Conservation (phyloP, 2,329 filamentous ascomycete species). For the Phialocephala sp. region DNA sequence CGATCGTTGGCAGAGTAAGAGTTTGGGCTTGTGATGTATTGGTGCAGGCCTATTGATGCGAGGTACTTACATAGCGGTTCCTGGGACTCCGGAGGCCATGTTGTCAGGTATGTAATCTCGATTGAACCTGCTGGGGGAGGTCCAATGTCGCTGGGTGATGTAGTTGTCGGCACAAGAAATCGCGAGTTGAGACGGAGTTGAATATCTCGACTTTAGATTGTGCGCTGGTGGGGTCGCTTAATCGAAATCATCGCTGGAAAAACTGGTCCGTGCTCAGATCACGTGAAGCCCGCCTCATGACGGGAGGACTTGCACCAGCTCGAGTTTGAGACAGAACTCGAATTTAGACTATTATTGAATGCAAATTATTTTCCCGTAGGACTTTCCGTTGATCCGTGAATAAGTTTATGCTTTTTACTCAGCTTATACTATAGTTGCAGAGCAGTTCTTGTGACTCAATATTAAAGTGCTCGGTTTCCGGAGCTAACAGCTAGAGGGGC, state of each 20-base stretch:
- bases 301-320: not conserved
- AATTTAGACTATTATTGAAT: not conserved
- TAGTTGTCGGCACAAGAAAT: slow-evolving; percentile 20
- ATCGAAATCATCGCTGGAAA: not conserved
- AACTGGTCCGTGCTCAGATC: not conserved
- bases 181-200: not conserved
- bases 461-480: slow-evolving; percentile 2
- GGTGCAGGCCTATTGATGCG: not conserved
- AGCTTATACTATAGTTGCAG: not conserved
- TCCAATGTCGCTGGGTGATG: slow-evolving; percentile 37
- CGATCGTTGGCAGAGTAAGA: not conserved
- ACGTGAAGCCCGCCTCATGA: no score
- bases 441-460: not conserved
- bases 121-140: slow-evolving; percentile 39
- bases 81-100: slow-evolving; percentile 47
- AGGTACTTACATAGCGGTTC: slow-evolving; percentile 45
- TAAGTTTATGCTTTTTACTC: not conserved
- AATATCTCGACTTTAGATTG: slow-evolving; percentile 9
- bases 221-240: slow-evolving; percentile 12
- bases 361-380: not conserved
- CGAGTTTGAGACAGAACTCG: not conserved
- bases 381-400: not conserved
- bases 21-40: not conserved
- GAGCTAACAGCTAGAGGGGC: not conserved
- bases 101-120: slow-evolving; percentile 38